phyloP scores from a whole-genome alignment of 169 alveolate species.

The Hepatocystis sp. region DNA sequence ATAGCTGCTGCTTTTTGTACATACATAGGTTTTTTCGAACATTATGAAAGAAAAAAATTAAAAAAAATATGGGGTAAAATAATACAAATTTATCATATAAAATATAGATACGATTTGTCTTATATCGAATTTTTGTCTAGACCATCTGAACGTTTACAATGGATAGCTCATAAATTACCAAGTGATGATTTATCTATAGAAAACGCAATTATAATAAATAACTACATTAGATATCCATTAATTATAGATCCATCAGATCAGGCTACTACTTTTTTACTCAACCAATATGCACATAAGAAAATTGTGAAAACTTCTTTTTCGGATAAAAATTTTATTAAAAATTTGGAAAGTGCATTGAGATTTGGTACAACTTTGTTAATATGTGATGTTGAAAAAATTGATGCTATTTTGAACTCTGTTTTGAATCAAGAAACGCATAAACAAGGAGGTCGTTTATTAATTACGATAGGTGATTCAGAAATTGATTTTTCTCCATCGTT shows the following conservation, averaged over 20 bases:
- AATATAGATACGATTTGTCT: slow-evolving; percentile 89
- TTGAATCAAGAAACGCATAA: slow-evolving; percentile 96
- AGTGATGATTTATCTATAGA: slow-evolving; percentile 97
- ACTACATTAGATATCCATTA: slow-evolving; percentile 95
- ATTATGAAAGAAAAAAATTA: slow-evolving; percentile 54
- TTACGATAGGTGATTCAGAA: slow-evolving; percentile 97
- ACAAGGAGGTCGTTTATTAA: slow-evolving; percentile 96
- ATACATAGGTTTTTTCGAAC: slow-evolving; percentile 95
- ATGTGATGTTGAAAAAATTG: slow-evolving; percentile 96
- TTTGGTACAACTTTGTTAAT: slow-evolving; percentile 96
- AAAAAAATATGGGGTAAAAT: slow-evolving; percentile 80
- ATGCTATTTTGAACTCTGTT: slow-evolving; percentile 86
- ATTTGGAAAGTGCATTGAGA: slow-evolving; percentile 94
- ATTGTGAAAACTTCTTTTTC: slow-evolving; percentile 88
- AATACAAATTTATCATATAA: slow-evolving; percentile 79
- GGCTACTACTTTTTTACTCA: slow-evolving; percentile 82
- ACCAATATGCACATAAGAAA: slow-evolving; percentile 89
- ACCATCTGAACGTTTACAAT: slow-evolving; percentile 92
- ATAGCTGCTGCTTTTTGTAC: slow-evolving; percentile 96
- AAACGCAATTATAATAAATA: slow-evolving; percentile 95
- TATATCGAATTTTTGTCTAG: slow-evolving; percentile 95
- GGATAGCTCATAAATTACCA: slow-evolving; percentile 93
- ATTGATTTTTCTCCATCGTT: slow-evolving; percentile 97
- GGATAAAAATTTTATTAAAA: slow-evolving; percentile 93
- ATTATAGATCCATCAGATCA: slow-evolving; percentile 97